Percentiles rank a stretch among this genome's conserved stretches.
Conservation (phyloP, 2,329 filamentous ascomycete species). For the Chrysoporthe puriensis region DNA sequence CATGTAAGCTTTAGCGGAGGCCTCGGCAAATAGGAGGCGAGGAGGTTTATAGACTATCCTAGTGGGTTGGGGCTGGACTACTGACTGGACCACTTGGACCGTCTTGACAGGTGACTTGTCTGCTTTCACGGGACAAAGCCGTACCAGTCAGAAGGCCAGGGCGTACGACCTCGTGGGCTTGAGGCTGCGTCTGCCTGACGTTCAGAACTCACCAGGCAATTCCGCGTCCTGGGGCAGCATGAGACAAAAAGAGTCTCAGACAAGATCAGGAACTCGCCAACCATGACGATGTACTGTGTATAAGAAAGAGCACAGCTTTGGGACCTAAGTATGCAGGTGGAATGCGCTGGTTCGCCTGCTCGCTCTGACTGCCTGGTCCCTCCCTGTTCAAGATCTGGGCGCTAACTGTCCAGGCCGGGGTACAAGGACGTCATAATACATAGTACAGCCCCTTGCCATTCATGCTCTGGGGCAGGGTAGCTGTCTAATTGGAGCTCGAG, state of each 20-base stretch:
- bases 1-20: too few species aligned
- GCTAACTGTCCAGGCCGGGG: not conserved
- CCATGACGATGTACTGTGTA: not conserved
- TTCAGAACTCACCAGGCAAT: not conserved
- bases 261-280: too few species aligned
- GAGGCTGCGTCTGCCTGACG: not conserved
- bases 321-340: not conserved
- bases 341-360: not conserved
- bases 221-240: too few species aligned
- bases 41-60: too few species aligned
- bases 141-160: not conserved
- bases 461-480: not conserved
- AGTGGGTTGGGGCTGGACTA: too few species aligned
- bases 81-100: too few species aligned
- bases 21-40: too few species aligned
- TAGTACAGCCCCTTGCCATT: not conserved
- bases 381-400: conserved; percentile 6
- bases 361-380: not conserved
- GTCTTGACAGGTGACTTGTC: not conserved
- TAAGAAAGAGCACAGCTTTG: not conserved
- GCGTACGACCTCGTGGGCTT: not conserved
- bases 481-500: not conserved
- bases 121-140: not conserved
- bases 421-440: conserved; percentile 6
- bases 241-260: too few species aligned